Evolutionary conservation across 2,329 filamentous ascomycete species (phyloP).

Genomic region (Sarocladium brachiariae): DNA sequence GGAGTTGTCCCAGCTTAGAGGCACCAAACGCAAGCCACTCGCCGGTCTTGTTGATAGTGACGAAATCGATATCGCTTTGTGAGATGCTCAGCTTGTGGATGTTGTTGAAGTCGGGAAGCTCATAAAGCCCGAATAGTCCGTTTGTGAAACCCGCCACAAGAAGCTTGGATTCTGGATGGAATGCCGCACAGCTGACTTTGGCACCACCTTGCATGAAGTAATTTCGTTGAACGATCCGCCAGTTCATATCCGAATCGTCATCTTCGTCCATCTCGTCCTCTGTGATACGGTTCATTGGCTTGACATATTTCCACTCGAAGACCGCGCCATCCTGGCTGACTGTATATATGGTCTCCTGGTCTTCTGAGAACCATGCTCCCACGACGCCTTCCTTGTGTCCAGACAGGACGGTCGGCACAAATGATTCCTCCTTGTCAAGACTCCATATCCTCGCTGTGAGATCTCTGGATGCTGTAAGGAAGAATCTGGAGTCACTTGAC

Average conservation of each 20-base stretch:
- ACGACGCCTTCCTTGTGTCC: constrained; percentile 87
- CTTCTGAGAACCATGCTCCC: constrained; percentile 92
- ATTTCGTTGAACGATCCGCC: constrained; percentile 85
- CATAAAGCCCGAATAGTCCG: constrained; percentile 88
- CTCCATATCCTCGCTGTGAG: constrained; percentile 95
- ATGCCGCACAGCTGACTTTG: constrained; percentile 82
- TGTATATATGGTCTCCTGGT: constrained; percentile 94
- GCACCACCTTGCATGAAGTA: constrained; percentile 92
- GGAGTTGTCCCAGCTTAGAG: constrained; percentile 87
- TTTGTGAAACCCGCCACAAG: constrained; percentile 96
- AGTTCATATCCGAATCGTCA: constrained; percentile 62
- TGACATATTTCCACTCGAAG: constrained; percentile 85
- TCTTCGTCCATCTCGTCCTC: constrained; percentile 53
- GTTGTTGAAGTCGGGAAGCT: constrained; percentile 90
- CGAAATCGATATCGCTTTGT: constrained; percentile 91
- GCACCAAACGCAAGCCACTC: constrained; percentile 98
- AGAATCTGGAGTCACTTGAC: constrained; percentile 94
- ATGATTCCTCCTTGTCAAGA: constrained; percentile 76
- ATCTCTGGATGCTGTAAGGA: constrained; percentile 86
- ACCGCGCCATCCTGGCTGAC: constrained; percentile 96
- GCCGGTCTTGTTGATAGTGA: constrained; percentile 87
- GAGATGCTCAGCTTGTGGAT: constrained; percentile 93
- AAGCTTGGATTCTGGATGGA: constrained; percentile 80
- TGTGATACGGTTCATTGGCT: constrained; percentile 45
- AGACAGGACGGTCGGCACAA: constrained; percentile 80